Evolutionary conservation across 805 yeast species (phyloP).

Genomic region (Candida lessepsii): DNA sequence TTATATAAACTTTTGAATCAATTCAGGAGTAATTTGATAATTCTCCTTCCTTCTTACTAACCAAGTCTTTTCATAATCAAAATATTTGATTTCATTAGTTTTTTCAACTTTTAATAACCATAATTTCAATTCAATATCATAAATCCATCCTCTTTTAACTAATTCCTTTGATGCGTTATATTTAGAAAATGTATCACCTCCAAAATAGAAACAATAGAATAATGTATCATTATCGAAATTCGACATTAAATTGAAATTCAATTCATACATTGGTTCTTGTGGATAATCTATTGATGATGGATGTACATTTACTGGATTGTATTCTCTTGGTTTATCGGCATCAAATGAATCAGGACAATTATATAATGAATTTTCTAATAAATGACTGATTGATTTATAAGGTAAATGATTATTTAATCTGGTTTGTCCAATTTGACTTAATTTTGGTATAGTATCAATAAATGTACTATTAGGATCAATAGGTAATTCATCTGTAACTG

Average conservation of each 20-base stretch:
- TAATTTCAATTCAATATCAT: slow-evolving; percentile 67
- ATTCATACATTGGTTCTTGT: slow-evolving; percentile 71
- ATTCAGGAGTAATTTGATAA: slow-evolving; percentile 16
- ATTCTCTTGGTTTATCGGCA: slow-evolving; percentile 77
- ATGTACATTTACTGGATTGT: slow-evolving; percentile 77
- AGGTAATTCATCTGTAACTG: slow-evolving; percentile 12
- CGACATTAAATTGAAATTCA: slow-evolving; percentile 56
- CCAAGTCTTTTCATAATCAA: slow-evolving; percentile 73
- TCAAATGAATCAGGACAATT: slow-evolving; percentile 94
- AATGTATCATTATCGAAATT: slow-evolving; percentile 84
- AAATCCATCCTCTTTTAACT: slow-evolving; percentile 75
- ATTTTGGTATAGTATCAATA: slow-evolving; percentile 16
- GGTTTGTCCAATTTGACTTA: slow-evolving; percentile 32
- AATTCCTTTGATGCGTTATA: slow-evolving; percentile 76
- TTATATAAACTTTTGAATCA: slow-evolving; percentile 2
- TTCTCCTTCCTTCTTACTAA: slow-evolving; percentile 44
- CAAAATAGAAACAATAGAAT: slow-evolving; percentile 89
- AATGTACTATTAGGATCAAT: slow-evolving; percentile 11
- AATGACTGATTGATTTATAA: slow-evolving; percentile 50
- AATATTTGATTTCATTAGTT: slow-evolving; percentile 64
- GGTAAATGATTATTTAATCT: slow-evolving; percentile 54
- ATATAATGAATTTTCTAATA: slow-evolving; percentile 73
- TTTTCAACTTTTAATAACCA: slow-evolving; percentile 78
- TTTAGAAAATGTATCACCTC: slow-evolving; percentile 46
- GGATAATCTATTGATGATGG: slow-evolving; percentile 92